Conservation (phyloP, 495 filamentous ascomycete species). For the Schizothecium vesticola region DNA sequence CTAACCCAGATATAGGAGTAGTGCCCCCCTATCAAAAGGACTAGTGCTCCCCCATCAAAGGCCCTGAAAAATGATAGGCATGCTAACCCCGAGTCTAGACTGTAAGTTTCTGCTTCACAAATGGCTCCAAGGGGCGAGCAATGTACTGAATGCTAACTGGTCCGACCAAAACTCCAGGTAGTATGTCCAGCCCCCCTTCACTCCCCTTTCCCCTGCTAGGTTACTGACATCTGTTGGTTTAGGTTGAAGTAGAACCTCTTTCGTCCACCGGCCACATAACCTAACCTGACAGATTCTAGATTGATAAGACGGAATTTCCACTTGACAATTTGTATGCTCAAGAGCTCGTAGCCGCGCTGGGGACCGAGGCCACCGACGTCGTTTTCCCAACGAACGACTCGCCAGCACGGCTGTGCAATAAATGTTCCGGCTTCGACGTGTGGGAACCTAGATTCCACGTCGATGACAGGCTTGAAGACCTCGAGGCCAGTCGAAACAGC, state of each 20-base stretch:
- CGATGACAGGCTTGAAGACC: background rate
- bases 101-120: background rate
- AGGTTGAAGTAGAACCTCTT: background rate
- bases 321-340: conserved; percentile 4
- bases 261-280: background rate
- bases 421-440: conserved; percentile 3
- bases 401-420: background rate
- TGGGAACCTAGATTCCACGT: conserved; percentile 1
- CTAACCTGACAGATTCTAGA: background rate
- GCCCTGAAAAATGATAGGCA: background rate
- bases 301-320: conserved; percentile 3
- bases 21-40: too few species aligned
- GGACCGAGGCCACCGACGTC: background rate
- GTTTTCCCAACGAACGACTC: background rate
- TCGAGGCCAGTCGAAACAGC: background rate
- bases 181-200: background rate
- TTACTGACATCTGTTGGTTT: background rate
- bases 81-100: background rate
- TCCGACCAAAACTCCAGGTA: background rate
- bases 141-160: background rate
- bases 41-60: too few species aligned
- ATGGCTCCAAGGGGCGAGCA: background rate
- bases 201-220: background rate
- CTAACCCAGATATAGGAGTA: too few species aligned
- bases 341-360: background rate